These are phyloP conservation scores for Neolentinus lepideus DNA, from an alignment of 1,284 basidiomycete genomes.

Conservation along the genomic window DNA sequence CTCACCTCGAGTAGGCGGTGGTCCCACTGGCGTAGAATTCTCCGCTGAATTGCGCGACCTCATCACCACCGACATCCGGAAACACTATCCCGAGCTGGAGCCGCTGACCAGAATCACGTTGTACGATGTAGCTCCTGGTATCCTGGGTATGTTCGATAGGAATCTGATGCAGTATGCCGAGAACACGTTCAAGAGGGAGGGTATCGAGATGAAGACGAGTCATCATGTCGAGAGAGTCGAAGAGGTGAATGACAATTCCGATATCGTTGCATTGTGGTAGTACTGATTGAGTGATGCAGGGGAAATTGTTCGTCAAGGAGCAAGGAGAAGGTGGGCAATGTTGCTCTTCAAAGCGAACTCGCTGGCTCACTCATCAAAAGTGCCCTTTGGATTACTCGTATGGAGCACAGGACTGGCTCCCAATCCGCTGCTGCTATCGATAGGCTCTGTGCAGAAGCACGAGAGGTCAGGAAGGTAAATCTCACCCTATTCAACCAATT, in stretches of 20 bases:
- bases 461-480: conserved; percentile 49
- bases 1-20: conserved; percentile 39
- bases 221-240: conserved; percentile 79
- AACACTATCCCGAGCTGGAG: conserved; percentile 57
- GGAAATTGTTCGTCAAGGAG: conserved; percentile 37
- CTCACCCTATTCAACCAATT: not conserved
- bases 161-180: conserved; percentile 66
- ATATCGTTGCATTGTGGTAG: not conserved
- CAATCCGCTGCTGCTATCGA: conserved; percentile 66
- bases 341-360: conserved; percentile 32
- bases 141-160: conserved; percentile 75
- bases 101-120: conserved; percentile 63
- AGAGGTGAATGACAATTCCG: conserved; percentile 36
- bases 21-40: conserved; percentile 79
- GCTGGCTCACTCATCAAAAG: conserved; percentile 24
- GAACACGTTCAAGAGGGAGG: conserved; percentile 70
- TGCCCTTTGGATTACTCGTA: conserved; percentile 76
- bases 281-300: not conserved
- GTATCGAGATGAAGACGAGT: conserved; percentile 69
- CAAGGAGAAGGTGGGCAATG: conserved; percentile 43
- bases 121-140: conserved; percentile 78
- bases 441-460: conserved; percentile 58
- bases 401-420: conserved; percentile 83
- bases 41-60: conserved; percentile 85
- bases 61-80: conserved; percentile 65